Base-by-base conservation (phyloP, 2,329 filamentous ascomycete genomes). In the Phaeomoniella chlamydospora region DNA sequence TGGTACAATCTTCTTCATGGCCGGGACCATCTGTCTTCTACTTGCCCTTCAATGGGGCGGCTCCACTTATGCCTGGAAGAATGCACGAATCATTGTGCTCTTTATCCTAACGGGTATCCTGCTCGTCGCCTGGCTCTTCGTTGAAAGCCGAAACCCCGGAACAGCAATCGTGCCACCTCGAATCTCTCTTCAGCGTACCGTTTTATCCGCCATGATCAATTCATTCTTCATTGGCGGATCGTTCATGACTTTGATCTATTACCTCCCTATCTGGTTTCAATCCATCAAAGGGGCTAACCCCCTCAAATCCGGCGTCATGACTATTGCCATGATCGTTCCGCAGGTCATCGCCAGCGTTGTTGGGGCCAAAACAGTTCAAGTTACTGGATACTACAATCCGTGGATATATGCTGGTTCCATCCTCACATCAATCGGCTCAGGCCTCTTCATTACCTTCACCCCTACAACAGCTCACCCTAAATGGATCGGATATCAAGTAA, bases 11-110 rank as follows among this genome's bases (percentile, higher is more conserved):
- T 53, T 74, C 3, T 59, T 55, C 31, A 46, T 56, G 1, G 65
- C 55, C 3, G 54, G 56, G n/a, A 33, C 41, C 35, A 13, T 44
- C 15, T 26, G 31, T 22, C 16, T 40, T 35, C 32, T 40, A 33
- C 16, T 34, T 36, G 22, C 47, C 36, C 6, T 72, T 39, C 57
- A 57, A 37, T 68, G 72, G 31, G 70, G 66, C 6, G 70, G 70
- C 2, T 50, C 53, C 0, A 29, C 59, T 4, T 74, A 62, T 36
- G 42, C 55, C 0, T 76, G 70, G 69, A 46, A 52, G 29, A 58
- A 53, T 3, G 56, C 54, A 0, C 48, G 54, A 0, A 56, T 61
- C 15, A 68, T 74, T 33, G 56, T 55, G 1, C 53, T 65, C 3
- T 70, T 68, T 45, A 54, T 65, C 14, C 45, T 66, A 2, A 64